Evolutionary conservation across 805 yeast species (phyloP), one percentile per base, ranked within the genome.

Genomic region (Lipomyces spencermartinsiae): DNA sequence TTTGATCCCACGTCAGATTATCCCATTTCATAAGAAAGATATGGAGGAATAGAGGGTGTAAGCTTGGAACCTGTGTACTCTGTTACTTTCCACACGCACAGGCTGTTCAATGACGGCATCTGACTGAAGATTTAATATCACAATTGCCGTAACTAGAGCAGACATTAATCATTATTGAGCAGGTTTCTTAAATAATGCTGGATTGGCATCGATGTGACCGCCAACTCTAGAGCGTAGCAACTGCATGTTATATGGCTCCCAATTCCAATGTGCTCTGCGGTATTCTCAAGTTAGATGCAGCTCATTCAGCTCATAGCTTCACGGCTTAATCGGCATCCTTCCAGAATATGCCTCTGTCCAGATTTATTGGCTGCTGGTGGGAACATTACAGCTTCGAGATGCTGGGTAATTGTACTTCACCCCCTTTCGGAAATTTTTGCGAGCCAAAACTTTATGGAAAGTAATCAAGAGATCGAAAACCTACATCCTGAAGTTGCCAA

Each of bases 361-460:
- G 4, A 19, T n/a, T 46, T 46, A 46, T 46, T 46, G 53, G 53
- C 53, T 46, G 53, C 53, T 51, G 55, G 55, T 22, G 31, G 31
- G n/a, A 1, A 51, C 5, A 4, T 1, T 51, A 51, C 29, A 10
- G 25, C 55, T 51, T 46, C 53, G 53, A 46, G 53, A 46, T 46
- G 8, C 53, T 1, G 53, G 53, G 55, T n/a, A n/a, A n/a, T 51
- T 10, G 55, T 51, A 19, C 55, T 19, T 1, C 5, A 1, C 31
- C 55, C 31, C 25, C 55, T 51, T 51, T 51, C 55, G 55, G 55
- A 51, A 51, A 51, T 51, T 4, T 51, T 10, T 51, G 55, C 55
- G 25, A 19, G 29, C 55, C 55, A 19, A 51, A 51, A 51, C 55
- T 51, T 10, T 51, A 51, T 1, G 29, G 55, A 46, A 46, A 16